Evolutionary conservation across 805 yeast species (phyloP), one percentile per base, ranked within the genome.

Genomic region (Metschnikowia peoriensis): DNA sequence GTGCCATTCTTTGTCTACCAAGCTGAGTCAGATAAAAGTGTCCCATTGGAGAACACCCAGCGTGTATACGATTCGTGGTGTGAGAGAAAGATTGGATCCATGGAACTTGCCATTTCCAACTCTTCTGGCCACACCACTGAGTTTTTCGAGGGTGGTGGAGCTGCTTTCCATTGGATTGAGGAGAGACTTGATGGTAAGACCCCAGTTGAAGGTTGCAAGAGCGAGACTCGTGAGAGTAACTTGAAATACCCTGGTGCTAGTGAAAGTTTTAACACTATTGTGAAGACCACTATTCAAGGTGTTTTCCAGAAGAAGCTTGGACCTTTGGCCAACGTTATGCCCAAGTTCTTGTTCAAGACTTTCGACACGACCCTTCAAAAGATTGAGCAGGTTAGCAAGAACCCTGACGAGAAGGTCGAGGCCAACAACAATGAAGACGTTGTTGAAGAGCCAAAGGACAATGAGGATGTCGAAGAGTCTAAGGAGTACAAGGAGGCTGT

Each of bases 31-130:
- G 71, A 66, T 49, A 58, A 57, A 37, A 55, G 64, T 14, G 61
- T 66, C 29, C 70, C 70, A 3, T 44, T 46, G 16, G 44, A 14
- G 40, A 58, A 41, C 5, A 55, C 62, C 16, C 51, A 59, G 38
- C 54, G 56, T 28, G 59, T 61, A 1, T 70, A 64, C 46, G 61
- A 63, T 11, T 59, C 59, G 42, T 70, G 68, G 67, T 70, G 74
- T 51, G 56, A 57, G 7, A 51, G 61, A 55, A 71, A 70, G 2
- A 63, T 66, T 4, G 51, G 50, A 9, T 66, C 69, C 5, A 54
- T 67, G 41, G 73, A 70, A 51, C 64, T 67, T 53, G 61, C 68
- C 4, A 61, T 56, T 14, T 63, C 66, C 34, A 41, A 57, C 11
- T 45, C 57, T n/a, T 58, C 66, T 16, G 71, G 70, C 0, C 75